Evolutionary conservation across 2,329 filamentous ascomycete genomes (phyloP), one percentile per base, ranked within the genome.

Genomic region (Pestalotiopsis sp.): DNA sequence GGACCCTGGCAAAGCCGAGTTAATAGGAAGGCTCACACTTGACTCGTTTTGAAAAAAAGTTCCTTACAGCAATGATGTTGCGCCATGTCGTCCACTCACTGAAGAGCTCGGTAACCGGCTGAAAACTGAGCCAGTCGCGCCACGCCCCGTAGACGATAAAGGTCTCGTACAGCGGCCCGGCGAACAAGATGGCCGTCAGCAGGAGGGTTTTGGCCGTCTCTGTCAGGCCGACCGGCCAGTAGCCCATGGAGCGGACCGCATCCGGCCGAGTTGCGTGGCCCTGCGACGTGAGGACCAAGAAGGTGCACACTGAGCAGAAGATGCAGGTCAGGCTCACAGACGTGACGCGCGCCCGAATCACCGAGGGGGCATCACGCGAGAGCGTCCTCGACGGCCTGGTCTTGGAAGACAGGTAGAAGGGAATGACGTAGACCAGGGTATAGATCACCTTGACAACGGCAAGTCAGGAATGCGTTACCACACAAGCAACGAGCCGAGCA

Each of bases 381-480:
- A 97, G 87, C 67, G 87, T 89, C 31, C 89, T 87, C 7, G 93
- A 96, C 6, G 95, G 94, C 66, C 95, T 90, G 4, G 95, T 97
- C 23, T 89, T 87, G 3, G 89, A 81, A 23, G 92, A 96, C 71
- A 95, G 85, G 84, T 99, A 98, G 81, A 98, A 94, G 27, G 96
- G 95, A 3, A 93, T 83, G 75, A 99, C 93, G 82, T 98, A 99
- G 82, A 94, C 82, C 74, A 94, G 80, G n/a, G 94, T 97, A 81
- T 97, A 97, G 70, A 91, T 80, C 71, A 95, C 82, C 93, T 93
- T 69, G 61, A 62, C 9, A 12, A 49, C 27, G 23, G n/a, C 9
- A 59, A 20, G 20, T 38, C 11, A 56, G 17, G 23, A 7, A 45
- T 57, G 56, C 27, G 12, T 3, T 27, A 11, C 20, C 41, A n/a